A percentile compares a stretch with the other conserved stretches of the same genome.
Conservation (phyloP, 2,329 filamentous ascomycete genomes). For the Chaetoscypha palmicola region DNA sequence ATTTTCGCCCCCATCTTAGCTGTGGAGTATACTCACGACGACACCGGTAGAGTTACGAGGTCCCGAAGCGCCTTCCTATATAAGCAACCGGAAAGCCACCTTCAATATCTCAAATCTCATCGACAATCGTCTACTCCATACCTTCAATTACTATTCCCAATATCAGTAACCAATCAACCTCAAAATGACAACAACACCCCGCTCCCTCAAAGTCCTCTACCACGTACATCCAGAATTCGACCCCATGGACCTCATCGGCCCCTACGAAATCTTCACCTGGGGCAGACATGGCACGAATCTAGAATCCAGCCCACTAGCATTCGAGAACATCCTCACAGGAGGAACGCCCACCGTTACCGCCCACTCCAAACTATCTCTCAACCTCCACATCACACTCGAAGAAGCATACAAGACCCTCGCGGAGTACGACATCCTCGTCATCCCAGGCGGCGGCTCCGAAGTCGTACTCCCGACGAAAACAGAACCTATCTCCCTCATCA, state of each 20-base stretch:
- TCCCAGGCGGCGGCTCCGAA: constrained; percentile 57
- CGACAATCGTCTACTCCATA: too few species aligned
- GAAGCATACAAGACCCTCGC: constrained; percentile 57
- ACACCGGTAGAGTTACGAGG: too few species aligned
- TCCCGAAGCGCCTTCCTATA: too few species aligned
- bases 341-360: constrained; percentile 28
- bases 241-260: constrained; percentile 47
- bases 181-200: background rate
- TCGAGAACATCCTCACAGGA: constrained; percentile 37
- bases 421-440: constrained; percentile 64
- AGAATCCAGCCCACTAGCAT: constrained; percentile 33
- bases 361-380: constrained; percentile 57
- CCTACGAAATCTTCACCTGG: constrained; percentile 44
- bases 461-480: constrained; percentile 55
- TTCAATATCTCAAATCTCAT: too few species aligned
- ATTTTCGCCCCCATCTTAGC: too few species aligned
- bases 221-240: constrained; percentile 45
- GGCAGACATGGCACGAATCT: constrained; percentile 34
- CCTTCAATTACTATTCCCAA: too few species aligned
- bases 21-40: too few species aligned
- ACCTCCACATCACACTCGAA: constrained; percentile 66
- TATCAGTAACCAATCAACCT: too few species aligned
- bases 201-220: constrained; percentile 47
- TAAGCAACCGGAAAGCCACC: background rate
- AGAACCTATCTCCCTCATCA: constrained; percentile 63